Base-by-base conservation (phyloP, 192 early-diverging fungal genomes). In the Bifiguratus adelaidae region DNA sequence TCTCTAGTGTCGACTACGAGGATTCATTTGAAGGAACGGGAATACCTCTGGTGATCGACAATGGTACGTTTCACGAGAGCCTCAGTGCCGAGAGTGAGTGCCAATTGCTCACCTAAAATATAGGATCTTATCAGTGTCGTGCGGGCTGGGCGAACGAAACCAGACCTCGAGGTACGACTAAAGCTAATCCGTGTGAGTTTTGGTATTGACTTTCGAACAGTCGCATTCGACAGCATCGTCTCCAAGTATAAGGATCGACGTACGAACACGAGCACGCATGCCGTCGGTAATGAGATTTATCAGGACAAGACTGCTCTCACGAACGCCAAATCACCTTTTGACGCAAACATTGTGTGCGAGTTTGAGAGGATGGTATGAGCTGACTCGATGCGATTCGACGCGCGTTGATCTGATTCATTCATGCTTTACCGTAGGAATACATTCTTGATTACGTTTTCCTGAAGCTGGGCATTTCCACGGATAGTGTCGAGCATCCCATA, bases 371-470 rank as follows among this genome's bases (percentile, higher is more conserved):
- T 83, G 71, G 87, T 89, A 68, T 56, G 28, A 65, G 63, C 30
- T 55, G 47, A 47, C 59, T 58, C 5, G 61, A 52, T 12, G 53
- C 44, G 18, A 29, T 65, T 18, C 42, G 52, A 5, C 55, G 65
- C n/a, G 60, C 66, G 63, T 4, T 48, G 34, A 26, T 58, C 60
- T 47, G 54, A 55, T 48, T 47, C 36, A 41, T 65, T 62, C 41
- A 49, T 67, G n/a, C 49, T 66, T 12, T 67, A 44, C 50, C 46
- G 13, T 70, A 89, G 83, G 90, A 94, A 61, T 60, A 71, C 11
- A 71, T 89, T 16, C 55, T 94, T 41, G 91, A 94, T 56, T 94
- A 94, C 53, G 76, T 87, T 2, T 89, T 94, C 53, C 56, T 78
- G 3, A 80, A 84, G 53, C 60, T 92, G 29, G 85, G 87, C 3